Base-by-base conservation (phyloP, 164 flowering plant genomes). In the Aristolochia fimbriata region DNA sequence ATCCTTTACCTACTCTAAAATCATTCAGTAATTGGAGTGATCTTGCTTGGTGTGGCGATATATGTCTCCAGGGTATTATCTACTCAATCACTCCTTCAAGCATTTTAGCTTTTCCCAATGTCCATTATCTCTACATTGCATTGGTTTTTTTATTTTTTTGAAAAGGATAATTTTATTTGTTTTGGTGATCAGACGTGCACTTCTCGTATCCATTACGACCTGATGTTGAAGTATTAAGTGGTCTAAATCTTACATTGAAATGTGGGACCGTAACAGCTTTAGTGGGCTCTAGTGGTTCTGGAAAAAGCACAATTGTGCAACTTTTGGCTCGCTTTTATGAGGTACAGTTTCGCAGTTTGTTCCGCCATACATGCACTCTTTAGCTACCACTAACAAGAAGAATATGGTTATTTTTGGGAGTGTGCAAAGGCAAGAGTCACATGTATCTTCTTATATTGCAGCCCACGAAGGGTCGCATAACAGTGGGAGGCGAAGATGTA, bases 281-380 rank as follows among this genome's bases (percentile, higher is more conserved):
- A 24, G 98, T 93, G 54, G 98, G 98, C 20, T 70, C 91, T 55
- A 93, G 98, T 74, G 96, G 98, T 68, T 83, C 98, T 16, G 98
- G 96, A 25, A 93, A 93, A 74, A 93, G 97, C 71, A 93, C 98
- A 69, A 76, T 89, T 50, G 98, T 93, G 51, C 98, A 93, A 73
- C 80, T 93, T 25, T 75, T 93, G 84, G 88, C 98, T 66, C 87
- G 98, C 16, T 89, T 89, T 61, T 93, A 93, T 68, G 98, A 93
- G 98, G 98, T 86, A 43, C 15, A 37, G 43, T 37, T 37, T 37
- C 8, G 43, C 43, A 37, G 43, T 37, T 37, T 5, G 4, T 3
- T 37, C 8, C 43, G 8, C 4, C 8, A 37, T 37, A 37, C 43
- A 37, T 37, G 43, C 8, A 37, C 43, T 37, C 43, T 37, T 3